Base-by-base conservation (phyloP, 768 basidiomycete genomes). In the Auriscalpium orientale region DNA sequence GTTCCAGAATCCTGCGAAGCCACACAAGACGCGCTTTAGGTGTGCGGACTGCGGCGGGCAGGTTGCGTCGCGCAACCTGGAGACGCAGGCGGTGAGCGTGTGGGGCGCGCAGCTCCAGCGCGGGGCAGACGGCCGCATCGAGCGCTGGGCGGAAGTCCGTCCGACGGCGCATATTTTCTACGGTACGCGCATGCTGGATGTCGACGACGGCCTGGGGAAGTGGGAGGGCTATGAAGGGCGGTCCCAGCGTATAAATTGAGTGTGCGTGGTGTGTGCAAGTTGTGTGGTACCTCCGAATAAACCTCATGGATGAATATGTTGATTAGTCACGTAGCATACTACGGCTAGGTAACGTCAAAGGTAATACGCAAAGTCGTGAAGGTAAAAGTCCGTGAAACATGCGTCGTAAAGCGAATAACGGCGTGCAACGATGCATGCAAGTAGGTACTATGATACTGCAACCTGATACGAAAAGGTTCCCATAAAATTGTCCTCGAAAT, bases 111-210 rank as follows among this genome's bases (percentile, higher is more conserved):
- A 78, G 51, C 68, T 89, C 21, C 76, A 80, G 57, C 73, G 85
- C 43, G 78, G 82, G 58, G 71, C 69, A 3, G 68, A 74, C 2
- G 81, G 82, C 7, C 72, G 68, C 48, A 77, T 84, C 50, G 70
- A 76, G 48, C 67, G 74, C 44, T 81, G 80, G 80, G 80, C 82
- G 2, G 60, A 66, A 20, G 66, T 85, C 45, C 79, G 78, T 62
- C 87, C 86, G 0, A 85, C 81, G 0, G 79, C 71, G 34, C 84
- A 86, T 64, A 81, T 82, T 6, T 88, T 85, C 68, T 87, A 87
- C 60, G 81, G 70, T 11, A 86, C 85, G 20, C 73, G 80, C 20
- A 67, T 85, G 71, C 56, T 85, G 59, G 79, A 83, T 54, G 67
- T 85, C 15, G 57, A 72, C 7, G 86, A 87, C 62, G 72, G 64